A percentile compares a stretch with the other conserved stretches of the same genome.
phyloP scores from a whole-genome alignment of 257 asterid genomes.

The Nicotiana attenuata region DNA sequence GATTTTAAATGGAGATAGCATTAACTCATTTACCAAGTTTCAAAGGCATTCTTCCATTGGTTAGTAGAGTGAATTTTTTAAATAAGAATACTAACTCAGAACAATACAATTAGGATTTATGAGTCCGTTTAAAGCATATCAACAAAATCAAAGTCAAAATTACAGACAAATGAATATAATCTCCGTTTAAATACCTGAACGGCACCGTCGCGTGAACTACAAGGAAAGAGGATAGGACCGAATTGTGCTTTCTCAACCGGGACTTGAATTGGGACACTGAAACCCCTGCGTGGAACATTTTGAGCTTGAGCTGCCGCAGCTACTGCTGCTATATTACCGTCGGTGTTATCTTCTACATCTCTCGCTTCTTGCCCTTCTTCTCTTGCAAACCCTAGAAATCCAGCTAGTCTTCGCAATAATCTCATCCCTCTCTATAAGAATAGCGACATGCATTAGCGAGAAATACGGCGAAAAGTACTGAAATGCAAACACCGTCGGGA shows the following conservation, averaged over 20 bases:
- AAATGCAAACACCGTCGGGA: not conserved
- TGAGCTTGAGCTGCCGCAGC: constrained; percentile 39
- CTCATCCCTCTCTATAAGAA: constrained; percentile 37
- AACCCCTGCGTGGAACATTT: constrained; percentile 56
- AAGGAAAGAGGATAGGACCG: constrained; percentile 56
- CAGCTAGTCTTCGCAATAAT: constrained; percentile 44
- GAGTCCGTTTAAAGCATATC: not conserved
- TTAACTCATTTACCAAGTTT: not conserved
- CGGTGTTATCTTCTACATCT: constrained; percentile 28
- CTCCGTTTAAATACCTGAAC: constrained; percentile 48
- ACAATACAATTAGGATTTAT: not conserved
- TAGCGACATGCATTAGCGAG: not conserved
- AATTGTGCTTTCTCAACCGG: constrained; percentile 52
- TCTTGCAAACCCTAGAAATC: constrained; percentile 48
- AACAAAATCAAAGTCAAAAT: not conserved
- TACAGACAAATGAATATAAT: not conserved
- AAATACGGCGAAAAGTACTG: not conserved
- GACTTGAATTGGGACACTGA: constrained; percentile 71
- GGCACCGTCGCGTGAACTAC: constrained; percentile 68
- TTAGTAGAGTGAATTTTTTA: not conserved
- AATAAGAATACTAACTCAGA: not conserved
- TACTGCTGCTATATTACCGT: constrained; percentile 22
- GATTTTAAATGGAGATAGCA: not conserved
- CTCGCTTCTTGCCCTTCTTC: constrained; percentile 42
- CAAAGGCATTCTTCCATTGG: not conserved